These are phyloP conservation scores for Hypoxylon sp. DNA, from an alignment of 2,329 filamentous ascomycete genomes.

Conservation along the genomic window DNA sequence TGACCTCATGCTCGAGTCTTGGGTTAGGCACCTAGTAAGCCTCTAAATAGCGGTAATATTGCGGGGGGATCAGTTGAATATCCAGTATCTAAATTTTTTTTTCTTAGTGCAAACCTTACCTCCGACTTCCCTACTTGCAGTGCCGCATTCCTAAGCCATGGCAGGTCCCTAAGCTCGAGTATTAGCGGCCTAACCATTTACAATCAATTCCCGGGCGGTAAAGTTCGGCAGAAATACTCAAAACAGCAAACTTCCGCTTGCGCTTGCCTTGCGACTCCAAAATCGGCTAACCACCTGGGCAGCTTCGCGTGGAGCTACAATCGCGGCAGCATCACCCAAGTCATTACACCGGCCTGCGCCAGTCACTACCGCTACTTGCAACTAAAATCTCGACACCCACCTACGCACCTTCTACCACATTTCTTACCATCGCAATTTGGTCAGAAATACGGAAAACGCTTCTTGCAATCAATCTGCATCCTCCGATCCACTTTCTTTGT, in stretches of 20 bases:
- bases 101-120: neutral
- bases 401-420: constrained; percentile 4
- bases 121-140: neutral
- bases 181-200: constrained; percentile 24
- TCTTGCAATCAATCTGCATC: neutral
- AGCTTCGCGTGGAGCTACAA: constrained; percentile 8
- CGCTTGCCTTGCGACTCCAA: constrained; percentile 42
- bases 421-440: constrained; percentile 6
- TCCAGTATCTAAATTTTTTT: neutral
- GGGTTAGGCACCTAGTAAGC: constrained; percentile 9
- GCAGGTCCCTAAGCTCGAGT: neutral
- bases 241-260: constrained; percentile 40
- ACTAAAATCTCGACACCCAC: constrained; percentile 17
- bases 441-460: constrained; percentile 9
- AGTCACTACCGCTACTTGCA: constrained; percentile 6
- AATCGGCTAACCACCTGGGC: neutral
- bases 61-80: neutral
- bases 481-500: constrained; percentile 19
- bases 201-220: constrained; percentile 36
- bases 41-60: constrained; percentile 3
- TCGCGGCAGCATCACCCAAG: constrained; percentile 28
- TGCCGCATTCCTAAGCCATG: neutral
- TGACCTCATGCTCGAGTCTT: constrained; percentile 42
- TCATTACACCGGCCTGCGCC: constrained; percentile 1
- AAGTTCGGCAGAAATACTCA: constrained; percentile 35